phyloP scores from a whole-genome alignment of 116 monocot genomes.

The Phalaenopsis hybrid region DNA sequence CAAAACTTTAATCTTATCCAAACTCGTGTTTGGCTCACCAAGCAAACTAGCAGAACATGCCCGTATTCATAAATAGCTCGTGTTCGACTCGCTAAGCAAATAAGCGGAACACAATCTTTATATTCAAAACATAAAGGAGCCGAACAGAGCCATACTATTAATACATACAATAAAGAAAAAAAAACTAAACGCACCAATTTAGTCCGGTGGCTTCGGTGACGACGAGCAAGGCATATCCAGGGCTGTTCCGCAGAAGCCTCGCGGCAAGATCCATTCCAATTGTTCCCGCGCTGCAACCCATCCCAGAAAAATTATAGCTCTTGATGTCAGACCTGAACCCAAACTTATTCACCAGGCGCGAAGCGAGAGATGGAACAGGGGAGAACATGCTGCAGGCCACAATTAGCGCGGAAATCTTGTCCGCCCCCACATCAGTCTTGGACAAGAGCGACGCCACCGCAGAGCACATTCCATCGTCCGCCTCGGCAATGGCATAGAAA shows the following conservation, averaged over 20 bases:
- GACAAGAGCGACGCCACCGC: constrained; percentile 37
- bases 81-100: too few species aligned
- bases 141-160: too few species aligned
- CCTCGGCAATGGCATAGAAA: constrained; percentile 37
- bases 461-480: constrained; percentile 44
- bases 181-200: constrained; percentile 37
- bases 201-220: constrained; percentile 66
- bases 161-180: not conserved
- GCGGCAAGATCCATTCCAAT: constrained; percentile 49
- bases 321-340: constrained; percentile 20
- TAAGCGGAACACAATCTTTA: too few species aligned
- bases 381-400: constrained; percentile 55
- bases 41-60: too few species aligned
- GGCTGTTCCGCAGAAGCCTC: constrained; percentile 14
- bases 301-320: constrained; percentile 60
- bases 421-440: constrained; percentile 25
- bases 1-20: too few species aligned
- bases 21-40: too few species aligned
- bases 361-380: constrained; percentile 50
- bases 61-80: too few species aligned
- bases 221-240: constrained; percentile 45
- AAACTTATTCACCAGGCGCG: constrained; percentile 37
- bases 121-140: too few species aligned
- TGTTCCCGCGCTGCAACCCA: constrained; percentile 74
- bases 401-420: constrained; percentile 32